Conservation (phyloP, 805 yeast species). For the Candida ponderosae region DNA sequence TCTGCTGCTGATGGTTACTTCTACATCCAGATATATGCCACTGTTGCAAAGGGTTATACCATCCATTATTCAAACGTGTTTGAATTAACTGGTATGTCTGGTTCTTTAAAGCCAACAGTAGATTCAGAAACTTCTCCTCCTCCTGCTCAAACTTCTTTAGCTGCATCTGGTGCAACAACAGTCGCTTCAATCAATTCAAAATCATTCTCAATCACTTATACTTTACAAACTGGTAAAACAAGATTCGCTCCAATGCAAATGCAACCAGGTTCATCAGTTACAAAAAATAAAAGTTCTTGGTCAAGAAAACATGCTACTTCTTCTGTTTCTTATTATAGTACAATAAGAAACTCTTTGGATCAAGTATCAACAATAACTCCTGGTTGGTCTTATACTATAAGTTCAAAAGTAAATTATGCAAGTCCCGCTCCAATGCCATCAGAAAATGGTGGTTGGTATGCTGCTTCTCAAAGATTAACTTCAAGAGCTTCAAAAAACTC, state of each 20-base stretch:
- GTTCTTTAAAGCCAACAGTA: slow-evolving; percentile 39
- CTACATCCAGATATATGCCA: slow-evolving; percentile 61
- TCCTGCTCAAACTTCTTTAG: slow-evolving; percentile 26
- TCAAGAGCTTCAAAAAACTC: slow-evolving; percentile 2
- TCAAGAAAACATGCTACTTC: slow-evolving; percentile 61
- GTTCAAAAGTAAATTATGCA: slow-evolving; percentile 63
- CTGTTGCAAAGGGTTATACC: slow-evolving; percentile 31
- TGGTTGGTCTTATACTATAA: slow-evolving; percentile 70
- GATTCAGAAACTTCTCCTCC: slow-evolving; percentile 34
- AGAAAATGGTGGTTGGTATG: slow-evolving; percentile 48
- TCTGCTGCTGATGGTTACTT: slow-evolving; percentile 59
- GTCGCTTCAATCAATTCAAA: slow-evolving; percentile 33
- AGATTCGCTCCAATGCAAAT: slow-evolving; percentile 90
- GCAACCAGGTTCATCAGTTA: slow-evolving; percentile 72
- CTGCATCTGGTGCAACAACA: slow-evolving; percentile 26
- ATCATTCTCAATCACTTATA: slow-evolving; percentile 63
- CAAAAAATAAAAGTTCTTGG: slow-evolving; percentile 54
- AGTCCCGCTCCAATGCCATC: slow-evolving; percentile 64
- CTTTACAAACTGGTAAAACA: slow-evolving; percentile 68
- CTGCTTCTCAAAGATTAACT: slow-evolving; percentile 31
- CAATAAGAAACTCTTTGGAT: slow-evolving; percentile 24
- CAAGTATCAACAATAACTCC: slow-evolving; percentile 69
- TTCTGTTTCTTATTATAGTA: slow-evolving; percentile 51
- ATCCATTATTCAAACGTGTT: slow-evolving; percentile 67
- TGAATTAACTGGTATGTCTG: slow-evolving; percentile 63